Conservation (phyloP, 176 grass and related monocot species). For the Dactylis glomerata region DNA sequence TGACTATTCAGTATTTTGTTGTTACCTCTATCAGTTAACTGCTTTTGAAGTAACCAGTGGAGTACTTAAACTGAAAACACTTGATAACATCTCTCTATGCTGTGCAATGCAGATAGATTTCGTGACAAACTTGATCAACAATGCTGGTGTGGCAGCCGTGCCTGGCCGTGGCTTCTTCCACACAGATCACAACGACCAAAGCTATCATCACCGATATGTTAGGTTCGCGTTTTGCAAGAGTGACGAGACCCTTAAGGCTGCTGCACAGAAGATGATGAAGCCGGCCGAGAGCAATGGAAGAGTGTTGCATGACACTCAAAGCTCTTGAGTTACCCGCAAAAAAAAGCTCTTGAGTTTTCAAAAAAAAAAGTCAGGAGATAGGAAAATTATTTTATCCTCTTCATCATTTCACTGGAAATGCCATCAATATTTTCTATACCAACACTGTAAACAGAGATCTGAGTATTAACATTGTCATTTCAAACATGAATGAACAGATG, state of each 20-base stretch:
- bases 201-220: slow-evolving; percentile 48
- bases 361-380: not conserved
- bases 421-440: not conserved
- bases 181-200: slow-evolving; percentile 18
- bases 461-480: not conserved
- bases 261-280: slow-evolving; percentile 58
- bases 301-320: not conserved
- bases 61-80: not conserved
- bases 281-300: slow-evolving; percentile 14
- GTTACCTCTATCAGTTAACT: not conserved
- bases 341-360: not conserved
- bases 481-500: not conserved
- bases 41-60: not conserved
- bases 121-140: slow-evolving; percentile 57
- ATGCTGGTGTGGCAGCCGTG: slow-evolving; percentile 72
- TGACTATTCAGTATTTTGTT: not conserved
- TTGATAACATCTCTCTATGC: not conserved
- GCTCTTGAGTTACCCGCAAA: not conserved
- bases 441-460: not conserved
- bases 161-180: slow-evolving; percentile 93
- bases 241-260: slow-evolving; percentile 57
- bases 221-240: slow-evolving; percentile 95
- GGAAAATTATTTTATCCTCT: not conserved
- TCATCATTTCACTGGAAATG: not conserved
- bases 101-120: slow-evolving; percentile 72